These are phyloP conservation scores for Athelia psychrophila DNA, from an alignment of 1,284 basidiomycete genomes.

Conservation along the genomic window DNA sequence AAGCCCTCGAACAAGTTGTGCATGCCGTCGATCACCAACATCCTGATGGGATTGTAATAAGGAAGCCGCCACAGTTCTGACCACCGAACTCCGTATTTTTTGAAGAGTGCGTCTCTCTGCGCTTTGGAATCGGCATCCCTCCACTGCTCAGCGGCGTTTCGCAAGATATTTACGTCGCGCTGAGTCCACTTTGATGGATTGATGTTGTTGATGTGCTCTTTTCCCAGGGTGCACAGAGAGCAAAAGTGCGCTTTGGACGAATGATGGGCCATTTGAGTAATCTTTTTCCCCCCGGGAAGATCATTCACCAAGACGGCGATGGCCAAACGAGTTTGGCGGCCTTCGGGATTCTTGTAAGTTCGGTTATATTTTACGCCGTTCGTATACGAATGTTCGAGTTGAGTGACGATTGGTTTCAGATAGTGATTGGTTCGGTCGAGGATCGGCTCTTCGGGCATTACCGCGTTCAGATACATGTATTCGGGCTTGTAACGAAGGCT, in stretches of 20 bases:
- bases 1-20: slow-evolving; percentile 21
- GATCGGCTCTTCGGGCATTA: slow-evolving; percentile 19
- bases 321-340: slow-evolving; percentile 7
- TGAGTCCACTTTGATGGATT: slow-evolving; percentile 11
- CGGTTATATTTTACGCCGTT: slow-evolving; percentile 13
- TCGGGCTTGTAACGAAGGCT: slow-evolving; percentile 20
- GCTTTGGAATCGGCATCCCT: slow-evolving; percentile 17
- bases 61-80: slow-evolving; percentile 30
- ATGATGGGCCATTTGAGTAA: slow-evolving; percentile 16
- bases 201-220: slow-evolving; percentile 14
- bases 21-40: slow-evolving; percentile 33
- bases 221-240: slow-evolving; percentile 18
- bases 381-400: slow-evolving; percentile 12
- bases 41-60: slow-evolving; percentile 35
- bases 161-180: slow-evolving; percentile 9
- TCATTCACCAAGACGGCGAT: slow-evolving; percentile 23
- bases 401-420: slow-evolving; percentile 19
- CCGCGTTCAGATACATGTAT: slow-evolving; percentile 23
- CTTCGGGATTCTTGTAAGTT: slow-evolving; percentile 7
- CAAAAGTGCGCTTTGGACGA: slow-evolving; percentile 21
- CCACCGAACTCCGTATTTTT: slow-evolving; percentile 29
- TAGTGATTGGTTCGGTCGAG: slow-evolving; percentile 14
- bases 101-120: slow-evolving; percentile 18
- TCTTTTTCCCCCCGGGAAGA: slow-evolving; percentile 21
- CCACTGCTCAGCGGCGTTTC: slow-evolving; percentile 22